Base-by-base conservation (phyloP, 1,139 yeast genomes). In the Geotrichum reessii region DNA sequence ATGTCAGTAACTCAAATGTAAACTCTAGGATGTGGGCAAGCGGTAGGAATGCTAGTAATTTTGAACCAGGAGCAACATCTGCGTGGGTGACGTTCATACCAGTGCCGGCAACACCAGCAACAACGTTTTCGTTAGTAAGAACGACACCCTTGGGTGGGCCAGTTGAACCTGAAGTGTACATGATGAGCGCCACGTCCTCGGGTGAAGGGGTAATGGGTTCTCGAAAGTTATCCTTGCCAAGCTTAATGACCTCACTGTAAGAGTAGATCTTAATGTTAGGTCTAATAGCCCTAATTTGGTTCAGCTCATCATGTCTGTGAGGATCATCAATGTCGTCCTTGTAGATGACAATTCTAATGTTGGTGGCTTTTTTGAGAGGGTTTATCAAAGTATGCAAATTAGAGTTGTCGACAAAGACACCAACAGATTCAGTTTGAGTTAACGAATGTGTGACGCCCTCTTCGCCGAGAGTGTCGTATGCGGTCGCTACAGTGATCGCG, bases 151-250 rank as follows among this genome's bases (percentile, higher is more conserved):
- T 93, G 69, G 99, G 99, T 63, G 85, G 85, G 68, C 99, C 99
- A 19, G 99, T 92, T 17, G 98, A 91, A 56, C 99, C 99, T 0
- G 98, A 92, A 25, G 99, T 93, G 79, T 93, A 93, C 98, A 95
- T 93, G 71, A 93, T 90, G 78, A 97, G 89, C 48, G 93, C 83
- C 58, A 86, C 71, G 68, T 90, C 96, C n/a, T 83, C 83, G 11
- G 95, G 82, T 63, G 77, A 78, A 58, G 96, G 90, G 17, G 80
- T 80, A 63, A 71, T 70, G 17, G 80, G 73, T n/a, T 71, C 72
- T 56, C 62, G 65, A 47, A 76, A 77, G 61, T 80, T 73, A 46
- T 74, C 74, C 64, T 77, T 71, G 65, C 99, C 99, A 57, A 84
- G 73, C 59, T 76, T 76, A 52, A 86, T 62, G 27, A 90, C 78